phyloP scores from a whole-genome alignment of 441 rosid species.

The Corymbia citriodora region DNA sequence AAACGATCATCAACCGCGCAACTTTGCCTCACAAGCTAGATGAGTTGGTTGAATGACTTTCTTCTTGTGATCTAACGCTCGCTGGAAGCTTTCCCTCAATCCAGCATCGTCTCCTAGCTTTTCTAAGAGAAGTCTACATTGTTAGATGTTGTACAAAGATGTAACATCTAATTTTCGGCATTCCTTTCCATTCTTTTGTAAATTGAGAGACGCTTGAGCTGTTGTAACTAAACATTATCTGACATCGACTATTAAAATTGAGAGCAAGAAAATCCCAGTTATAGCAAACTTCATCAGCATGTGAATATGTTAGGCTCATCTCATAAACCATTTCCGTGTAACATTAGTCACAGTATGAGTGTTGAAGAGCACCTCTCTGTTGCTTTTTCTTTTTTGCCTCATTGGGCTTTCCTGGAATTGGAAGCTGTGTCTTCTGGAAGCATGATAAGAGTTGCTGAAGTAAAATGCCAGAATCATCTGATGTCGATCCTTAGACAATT shows the following conservation, averaged over 20 bases:
- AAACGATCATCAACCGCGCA: background rate
- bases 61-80: background rate
- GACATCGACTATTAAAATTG: background rate
- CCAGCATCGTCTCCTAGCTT: background rate
- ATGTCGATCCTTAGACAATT: background rate
- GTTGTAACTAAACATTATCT: background rate
- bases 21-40: background rate
- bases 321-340: background rate
- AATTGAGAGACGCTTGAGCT: background rate
- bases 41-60: background rate
- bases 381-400: background rate
- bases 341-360: background rate
- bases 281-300: background rate
- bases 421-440: background rate
- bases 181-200: background rate
- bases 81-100: background rate
- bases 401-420: background rate
- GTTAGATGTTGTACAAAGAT: background rate
- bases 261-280: background rate
- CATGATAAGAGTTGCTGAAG: background rate
- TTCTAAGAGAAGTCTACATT: background rate
- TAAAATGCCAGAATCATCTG: background rate
- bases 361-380: background rate
- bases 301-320: background rate
- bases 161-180: background rate